Evolutionary conservation across 331 rosid species (phyloP).

Genomic region (Dryas integrifolia): DNA sequence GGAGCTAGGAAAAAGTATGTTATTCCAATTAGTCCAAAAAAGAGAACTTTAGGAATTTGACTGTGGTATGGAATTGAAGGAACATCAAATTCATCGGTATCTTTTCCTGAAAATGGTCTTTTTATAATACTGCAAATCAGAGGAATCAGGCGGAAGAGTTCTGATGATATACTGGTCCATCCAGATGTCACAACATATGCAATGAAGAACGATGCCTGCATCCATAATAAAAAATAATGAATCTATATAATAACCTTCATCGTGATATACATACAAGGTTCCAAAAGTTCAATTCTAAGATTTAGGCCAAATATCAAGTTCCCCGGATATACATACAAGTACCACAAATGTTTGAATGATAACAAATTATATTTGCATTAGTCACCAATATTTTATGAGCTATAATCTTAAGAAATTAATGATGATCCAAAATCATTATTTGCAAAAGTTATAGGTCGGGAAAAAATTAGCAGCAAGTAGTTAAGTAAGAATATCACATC

Average conservation of each 20-base stretch:
- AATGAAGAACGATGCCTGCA: slow-evolving; percentile 87
- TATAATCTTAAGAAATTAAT: background rate
- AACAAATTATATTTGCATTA: background rate
- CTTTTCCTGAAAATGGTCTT: slow-evolving; percentile 34
- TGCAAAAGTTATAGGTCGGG: background rate
- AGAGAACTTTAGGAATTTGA: slow-evolving; percentile 57
- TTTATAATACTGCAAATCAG: slow-evolving; percentile 40
- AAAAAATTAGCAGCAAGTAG: slow-evolving; percentile 1
- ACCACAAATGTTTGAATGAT: background rate
- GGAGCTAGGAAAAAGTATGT: slow-evolving; percentile 85
- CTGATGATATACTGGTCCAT: slow-evolving; percentile 69
- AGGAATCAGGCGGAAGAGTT: slow-evolving; percentile 53
- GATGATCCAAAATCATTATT: background rate
- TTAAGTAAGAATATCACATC: background rate
- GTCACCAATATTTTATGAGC: background rate
- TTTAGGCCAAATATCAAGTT: background rate
- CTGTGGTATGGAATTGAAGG: slow-evolving; percentile 66
- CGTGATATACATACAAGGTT: background rate
- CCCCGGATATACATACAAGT: background rate
- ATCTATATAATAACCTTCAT: slow-evolving; percentile 4
- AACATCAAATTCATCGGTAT: slow-evolving; percentile 44
- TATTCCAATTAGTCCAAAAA: slow-evolving; percentile 79
- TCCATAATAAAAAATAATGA: slow-evolving; percentile 28
- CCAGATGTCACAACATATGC: slow-evolving; percentile 79
- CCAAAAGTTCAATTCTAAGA: background rate